Percentiles rank a stretch among this genome's conserved stretches.
phyloP scores from a whole-genome alignment of 2,329 filamentous ascomycete genomes.

The Fusarium zealandicum region DNA sequence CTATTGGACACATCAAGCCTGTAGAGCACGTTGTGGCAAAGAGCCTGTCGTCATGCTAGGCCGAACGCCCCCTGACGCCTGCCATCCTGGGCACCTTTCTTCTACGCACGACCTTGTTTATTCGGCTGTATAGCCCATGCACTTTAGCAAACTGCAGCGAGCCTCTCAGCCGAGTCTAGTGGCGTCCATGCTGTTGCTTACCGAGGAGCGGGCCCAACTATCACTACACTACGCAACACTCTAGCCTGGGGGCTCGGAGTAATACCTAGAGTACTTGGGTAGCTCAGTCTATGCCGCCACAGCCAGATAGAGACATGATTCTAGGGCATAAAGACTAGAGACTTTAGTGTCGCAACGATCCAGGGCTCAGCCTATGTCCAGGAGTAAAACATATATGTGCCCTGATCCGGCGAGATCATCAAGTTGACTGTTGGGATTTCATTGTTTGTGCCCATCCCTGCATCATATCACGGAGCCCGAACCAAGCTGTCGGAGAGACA shows the following conservation, averaged over 20 bases:
- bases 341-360: no score
- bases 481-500: background rate
- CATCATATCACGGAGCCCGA: background rate
- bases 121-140: no score
- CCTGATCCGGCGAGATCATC: no score
- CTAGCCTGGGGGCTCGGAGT: background rate
- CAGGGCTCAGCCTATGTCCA: no score
- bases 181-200: background rate
- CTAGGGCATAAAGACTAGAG: no score
- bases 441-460: background rate
- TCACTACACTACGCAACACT: background rate
- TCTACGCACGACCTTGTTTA: no score
- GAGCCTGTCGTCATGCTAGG: background rate
- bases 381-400: no score
- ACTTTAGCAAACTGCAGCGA: no score
- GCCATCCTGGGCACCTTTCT: no score
- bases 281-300: background rate
- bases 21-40: background rate
- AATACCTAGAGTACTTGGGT: background rate
- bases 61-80: background rate
- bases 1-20: no score
- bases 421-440: no score
- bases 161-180: background rate
- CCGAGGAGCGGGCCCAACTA: slow-evolving; percentile 5
- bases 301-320: background rate